Conservation (phyloP, 306 rosid species). For the Glycine tomentella region DNA sequence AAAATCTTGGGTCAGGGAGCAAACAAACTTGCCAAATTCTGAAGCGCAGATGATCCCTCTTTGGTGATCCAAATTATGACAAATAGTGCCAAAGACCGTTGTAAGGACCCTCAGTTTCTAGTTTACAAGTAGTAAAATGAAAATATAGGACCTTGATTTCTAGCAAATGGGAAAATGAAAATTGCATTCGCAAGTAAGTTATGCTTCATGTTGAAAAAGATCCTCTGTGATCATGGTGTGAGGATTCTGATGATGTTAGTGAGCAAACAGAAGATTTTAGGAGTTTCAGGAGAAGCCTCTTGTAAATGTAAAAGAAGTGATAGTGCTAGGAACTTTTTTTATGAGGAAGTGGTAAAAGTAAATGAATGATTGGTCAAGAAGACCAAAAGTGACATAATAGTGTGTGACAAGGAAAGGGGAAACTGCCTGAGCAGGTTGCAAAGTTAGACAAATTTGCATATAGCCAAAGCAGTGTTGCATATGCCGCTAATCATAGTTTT, state of each 20-base stretch:
- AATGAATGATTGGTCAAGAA: background rate
- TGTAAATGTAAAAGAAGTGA: background rate
- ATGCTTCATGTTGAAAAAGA: background rate
- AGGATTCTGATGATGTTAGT: background rate
- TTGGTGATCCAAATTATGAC: background rate
- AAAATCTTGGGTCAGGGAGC: background rate
- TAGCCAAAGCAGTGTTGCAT: too few species aligned
- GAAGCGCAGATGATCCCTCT: background rate
- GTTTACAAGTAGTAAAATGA: background rate
- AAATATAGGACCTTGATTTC: background rate
- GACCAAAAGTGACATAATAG: background rate
- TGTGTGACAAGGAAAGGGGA: background rate
- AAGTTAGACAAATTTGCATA: too few species aligned
- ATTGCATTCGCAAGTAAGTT: background rate
- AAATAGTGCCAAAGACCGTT: background rate
- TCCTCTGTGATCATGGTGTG: background rate
- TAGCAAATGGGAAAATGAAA: background rate
- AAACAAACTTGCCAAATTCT: conserved; percentile 15
- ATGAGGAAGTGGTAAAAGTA: too few species aligned
- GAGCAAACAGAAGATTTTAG: background rate
- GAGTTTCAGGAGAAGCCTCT: background rate
- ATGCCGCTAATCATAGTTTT: too few species aligned
- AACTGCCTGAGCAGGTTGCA: background rate
- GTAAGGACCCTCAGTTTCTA: background rate
- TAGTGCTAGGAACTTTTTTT: background rate